phyloP scores from a whole-genome alignment of 495 filamentous ascomycete species.

The Penicillium longicatenatum region DNA sequence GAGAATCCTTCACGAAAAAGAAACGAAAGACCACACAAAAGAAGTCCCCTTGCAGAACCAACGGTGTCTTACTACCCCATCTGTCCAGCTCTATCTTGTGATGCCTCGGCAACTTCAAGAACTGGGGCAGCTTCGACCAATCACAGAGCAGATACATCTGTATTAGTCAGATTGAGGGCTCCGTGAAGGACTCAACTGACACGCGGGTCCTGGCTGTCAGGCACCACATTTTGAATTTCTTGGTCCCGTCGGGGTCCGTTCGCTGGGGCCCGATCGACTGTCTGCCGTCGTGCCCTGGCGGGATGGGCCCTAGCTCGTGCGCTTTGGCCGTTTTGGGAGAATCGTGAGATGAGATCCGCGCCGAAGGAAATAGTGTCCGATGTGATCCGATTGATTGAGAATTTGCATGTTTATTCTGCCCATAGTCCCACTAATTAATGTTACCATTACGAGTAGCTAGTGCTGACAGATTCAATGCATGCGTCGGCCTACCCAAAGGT shows the following conservation, averaged over 20 bases:
- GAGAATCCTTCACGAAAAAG: neutral
- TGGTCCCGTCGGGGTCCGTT: constrained; percentile 1
- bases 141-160: neutral
- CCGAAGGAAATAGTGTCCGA: neutral
- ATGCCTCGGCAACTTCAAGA: constrained; percentile 21
- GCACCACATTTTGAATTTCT: constrained; percentile 5
- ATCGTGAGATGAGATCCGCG: neutral
- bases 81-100: constrained; percentile 16
- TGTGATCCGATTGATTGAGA: constrained; percentile 3
- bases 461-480: too few relatives aligned
- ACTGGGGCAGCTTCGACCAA: constrained; percentile 11
- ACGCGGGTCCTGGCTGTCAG: constrained; percentile 7
- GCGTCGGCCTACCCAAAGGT: neutral
- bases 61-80: constrained; percentile 4
- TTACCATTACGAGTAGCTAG: too few relatives aligned
- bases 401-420: neutral
- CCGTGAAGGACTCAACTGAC: neutral
- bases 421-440: too few relatives aligned
- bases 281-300: neutral
- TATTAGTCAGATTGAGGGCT: constrained; percentile 2
- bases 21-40: neutral
- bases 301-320: constrained; percentile 1
- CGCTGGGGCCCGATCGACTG: constrained; percentile 5
- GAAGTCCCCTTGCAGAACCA: neutral
- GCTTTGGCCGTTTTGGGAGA: neutral